These are phyloP conservation scores for Vitis hybrid DNA, from an alignment of 177 flowering plant species.

Conservation along the genomic window DNA sequence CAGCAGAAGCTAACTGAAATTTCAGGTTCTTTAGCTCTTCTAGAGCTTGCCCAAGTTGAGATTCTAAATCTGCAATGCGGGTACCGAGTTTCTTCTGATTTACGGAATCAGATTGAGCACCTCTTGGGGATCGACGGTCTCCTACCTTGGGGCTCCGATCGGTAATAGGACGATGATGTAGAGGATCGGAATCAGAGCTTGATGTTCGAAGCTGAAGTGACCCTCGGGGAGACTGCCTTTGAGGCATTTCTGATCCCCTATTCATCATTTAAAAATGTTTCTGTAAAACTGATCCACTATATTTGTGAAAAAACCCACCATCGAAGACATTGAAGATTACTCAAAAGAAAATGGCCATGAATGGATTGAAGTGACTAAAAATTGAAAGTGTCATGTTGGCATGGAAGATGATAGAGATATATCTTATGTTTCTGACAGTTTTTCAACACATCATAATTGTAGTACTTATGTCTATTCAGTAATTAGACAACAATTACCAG, in stretches of 20 bases:
- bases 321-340: neutral
- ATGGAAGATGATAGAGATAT: no score
- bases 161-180: constrained; percentile 44
- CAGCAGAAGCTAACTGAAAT: constrained; percentile 61
- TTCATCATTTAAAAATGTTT: neutral
- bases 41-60: constrained; percentile 67
- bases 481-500: no score
- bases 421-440: no score
- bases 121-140: constrained; percentile 75
- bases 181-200: constrained; percentile 58
- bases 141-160: constrained; percentile 70
- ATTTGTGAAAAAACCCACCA: neutral
- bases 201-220: constrained; percentile 56
- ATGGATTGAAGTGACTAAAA: no score
- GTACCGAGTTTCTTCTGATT: constrained; percentile 64
- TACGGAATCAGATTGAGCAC: constrained; percentile 47
- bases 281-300: neutral
- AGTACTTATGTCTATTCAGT: no score
- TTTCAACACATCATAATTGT: no score
- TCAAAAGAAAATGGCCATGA: no score
- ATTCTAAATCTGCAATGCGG: constrained; percentile 61
- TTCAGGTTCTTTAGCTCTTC: constrained; percentile 63
- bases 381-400: no score
- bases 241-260: constrained; percentile 67
- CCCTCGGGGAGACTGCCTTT: constrained; percentile 57